These are phyloP conservation scores for Trypanosoma conorhini DNA, from an alignment of 208 protist species.

Conservation along the genomic window DNA sequence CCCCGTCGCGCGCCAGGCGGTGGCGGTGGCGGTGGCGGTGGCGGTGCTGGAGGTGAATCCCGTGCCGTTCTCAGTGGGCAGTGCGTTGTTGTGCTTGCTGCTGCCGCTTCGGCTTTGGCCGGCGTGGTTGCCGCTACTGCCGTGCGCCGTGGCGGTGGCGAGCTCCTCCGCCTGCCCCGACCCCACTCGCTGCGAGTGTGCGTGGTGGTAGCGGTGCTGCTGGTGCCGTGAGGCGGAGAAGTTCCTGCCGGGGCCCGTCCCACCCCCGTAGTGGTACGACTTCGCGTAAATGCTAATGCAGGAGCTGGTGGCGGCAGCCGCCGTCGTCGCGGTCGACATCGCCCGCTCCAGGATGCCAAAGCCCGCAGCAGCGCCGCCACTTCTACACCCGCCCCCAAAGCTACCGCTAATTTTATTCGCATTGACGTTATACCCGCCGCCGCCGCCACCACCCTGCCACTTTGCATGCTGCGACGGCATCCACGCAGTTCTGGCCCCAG, in stretches of 20 bases:
- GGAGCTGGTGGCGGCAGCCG: conserved; percentile 23
- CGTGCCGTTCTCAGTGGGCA: neutral
- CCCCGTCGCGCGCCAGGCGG: neutral
- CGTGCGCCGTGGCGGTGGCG: neutral
- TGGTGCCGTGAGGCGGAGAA: neutral
- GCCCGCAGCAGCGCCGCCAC: neutral
- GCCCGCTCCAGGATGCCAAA: conserved; percentile 24
- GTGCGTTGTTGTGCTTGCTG: neutral
- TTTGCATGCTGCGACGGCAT: neutral
- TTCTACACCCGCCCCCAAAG: neutral
- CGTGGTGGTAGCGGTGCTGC: neutral
- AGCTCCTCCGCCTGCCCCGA: neutral
- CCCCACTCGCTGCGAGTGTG: neutral
- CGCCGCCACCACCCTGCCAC: neutral
- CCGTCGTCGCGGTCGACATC: neutral
- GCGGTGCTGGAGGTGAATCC: neutral
- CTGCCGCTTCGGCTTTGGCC: neutral
- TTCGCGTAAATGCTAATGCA: conserved; percentile 65
- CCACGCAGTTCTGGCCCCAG: neutral
- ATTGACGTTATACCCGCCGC: neutral
- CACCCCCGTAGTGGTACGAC: conserved; percentile 61
- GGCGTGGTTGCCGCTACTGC: neutral
- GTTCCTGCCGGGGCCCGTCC: neutral
- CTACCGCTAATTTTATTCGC: conserved; percentile 3
- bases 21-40: neutral